Base-by-base conservation (phyloP, 2,329 filamentous ascomycete genomes). In the Colletotrichum theobromicola region DNA sequence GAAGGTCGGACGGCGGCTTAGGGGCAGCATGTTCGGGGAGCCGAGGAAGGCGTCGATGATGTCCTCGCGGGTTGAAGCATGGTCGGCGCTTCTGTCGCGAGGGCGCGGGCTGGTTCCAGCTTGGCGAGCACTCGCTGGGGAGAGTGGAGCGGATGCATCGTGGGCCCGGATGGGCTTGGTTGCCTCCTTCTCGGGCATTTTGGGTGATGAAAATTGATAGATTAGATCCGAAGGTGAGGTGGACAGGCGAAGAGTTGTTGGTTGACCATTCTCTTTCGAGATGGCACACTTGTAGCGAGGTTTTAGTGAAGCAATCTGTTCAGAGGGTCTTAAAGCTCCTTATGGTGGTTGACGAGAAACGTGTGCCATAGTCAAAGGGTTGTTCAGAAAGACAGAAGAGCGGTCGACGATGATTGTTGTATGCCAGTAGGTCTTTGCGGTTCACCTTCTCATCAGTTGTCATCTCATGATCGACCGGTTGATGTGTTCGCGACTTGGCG, bases 1-100 rank as follows among this genome's bases (percentile, higher is more conserved):
- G 70, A 93, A 85, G 65, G 90, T 90, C 69, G 89, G 87, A 74
- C 90, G 89, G 18, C 91, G 90, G 62, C 32, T 72, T 28, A 75
- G 12, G 8, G 72, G 69, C 15, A 21, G 61, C 62, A 72, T 57
- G 4, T 4, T 16, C 2, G 63, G 72, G 5, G 72, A 72, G 16
- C 58, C 68, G 4, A 63, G n/a, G 21, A 35, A 30, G 21, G 18
- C 9, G 5, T 58, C 12, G 16, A 58, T 37, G 1, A 34, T 32
- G 26, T 72, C 26, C 4, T 53, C 57, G 16, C 46, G 55, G 7
- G 35, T 4, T 1, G 28, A n/a, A n/a, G 37, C 32, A 5, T n/a
- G 42, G 5, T 63, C 72, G 42, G 34, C 13, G 24, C 70, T 70
- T 28, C 62, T 67, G 8, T 57, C 68, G 21, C 68, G 61, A 28